phyloP scores from a whole-genome alignment of 305 asterid species.

The Striga hermonthica region DNA sequence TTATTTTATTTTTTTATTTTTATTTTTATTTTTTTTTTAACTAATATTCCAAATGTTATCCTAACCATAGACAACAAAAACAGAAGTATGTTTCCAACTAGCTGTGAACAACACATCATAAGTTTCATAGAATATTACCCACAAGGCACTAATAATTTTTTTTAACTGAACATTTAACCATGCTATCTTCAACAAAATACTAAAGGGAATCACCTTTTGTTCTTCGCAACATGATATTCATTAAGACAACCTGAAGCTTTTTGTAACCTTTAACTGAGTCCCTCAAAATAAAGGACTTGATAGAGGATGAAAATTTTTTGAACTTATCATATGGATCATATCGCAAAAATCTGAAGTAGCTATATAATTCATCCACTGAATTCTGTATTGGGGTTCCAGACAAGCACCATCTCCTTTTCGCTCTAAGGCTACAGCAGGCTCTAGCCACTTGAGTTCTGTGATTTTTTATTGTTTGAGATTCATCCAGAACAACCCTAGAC shows the following conservation, averaged over 20 bases:
- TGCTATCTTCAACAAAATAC: slow-evolving; percentile 18
- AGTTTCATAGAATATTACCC: slow-evolving; percentile 1
- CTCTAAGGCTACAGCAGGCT: slow-evolving; percentile 97
- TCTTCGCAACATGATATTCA: slow-evolving; percentile 91
- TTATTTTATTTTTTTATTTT: too few species aligned
- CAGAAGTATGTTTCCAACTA: too few species aligned
- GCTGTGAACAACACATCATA: background rate
- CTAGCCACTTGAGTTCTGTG: slow-evolving; percentile 96
- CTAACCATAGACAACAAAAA: too few species aligned
- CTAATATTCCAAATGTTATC: too few species aligned
- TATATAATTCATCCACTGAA: slow-evolving; percentile 84
- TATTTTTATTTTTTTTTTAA: too few species aligned
- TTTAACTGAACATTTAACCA: background rate
- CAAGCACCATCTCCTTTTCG: slow-evolving; percentile 96
- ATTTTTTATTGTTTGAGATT: slow-evolving; percentile 93
- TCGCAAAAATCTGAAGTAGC: slow-evolving; percentile 95
- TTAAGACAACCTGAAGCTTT: slow-evolving; percentile 79
- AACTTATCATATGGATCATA: slow-evolving; percentile 82
- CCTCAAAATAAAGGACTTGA: slow-evolving; percentile 67
- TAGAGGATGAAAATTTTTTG: slow-evolving; percentile 57
- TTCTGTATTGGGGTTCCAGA: slow-evolving; percentile 99
- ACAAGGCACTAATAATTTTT: background rate
- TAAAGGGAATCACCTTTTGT: slow-evolving; percentile 69
- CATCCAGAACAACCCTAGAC: slow-evolving; percentile 94
- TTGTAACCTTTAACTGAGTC: slow-evolving; percentile 69